A percentile compares a stretch with the other conserved stretches of the same genome.
phyloP scores from a whole-genome alignment of 2,329 filamentous ascomycete genomes.

The Scedosporium apiospermum region DNA sequence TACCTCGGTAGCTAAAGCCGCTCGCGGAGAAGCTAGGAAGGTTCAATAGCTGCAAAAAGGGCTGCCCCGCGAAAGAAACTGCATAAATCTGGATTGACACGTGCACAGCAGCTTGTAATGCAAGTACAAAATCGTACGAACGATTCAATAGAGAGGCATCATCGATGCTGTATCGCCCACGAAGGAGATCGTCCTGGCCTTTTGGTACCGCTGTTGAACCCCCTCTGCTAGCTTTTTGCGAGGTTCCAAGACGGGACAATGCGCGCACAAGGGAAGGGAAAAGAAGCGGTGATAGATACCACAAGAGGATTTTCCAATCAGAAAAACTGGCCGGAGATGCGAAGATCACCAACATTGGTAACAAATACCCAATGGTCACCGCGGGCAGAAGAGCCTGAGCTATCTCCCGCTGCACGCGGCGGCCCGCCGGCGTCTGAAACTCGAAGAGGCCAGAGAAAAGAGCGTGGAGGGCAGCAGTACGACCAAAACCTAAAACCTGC shows the following conservation, averaged over 20 bases:
- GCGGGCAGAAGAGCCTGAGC: background rate
- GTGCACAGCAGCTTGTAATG: background rate
- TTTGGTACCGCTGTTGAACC: background rate
- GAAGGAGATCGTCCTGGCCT: background rate
- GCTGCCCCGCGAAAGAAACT: no score
- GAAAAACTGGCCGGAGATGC: background rate
- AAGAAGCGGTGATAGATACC: background rate
- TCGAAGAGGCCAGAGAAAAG: background rate
- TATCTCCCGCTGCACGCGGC: background rate
- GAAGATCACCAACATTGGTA: background rate
- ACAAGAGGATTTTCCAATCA: background rate
- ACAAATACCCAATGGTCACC: background rate
- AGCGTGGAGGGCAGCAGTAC: background rate
- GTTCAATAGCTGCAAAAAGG: background rate
- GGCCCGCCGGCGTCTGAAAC: background rate
- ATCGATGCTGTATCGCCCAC: background rate
- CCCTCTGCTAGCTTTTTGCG: background rate
- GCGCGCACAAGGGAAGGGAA: background rate
- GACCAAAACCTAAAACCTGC: background rate
- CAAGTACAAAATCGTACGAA: background rate
- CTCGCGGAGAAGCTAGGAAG: background rate
- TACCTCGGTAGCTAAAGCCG: background rate
- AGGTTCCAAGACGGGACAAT: background rate
- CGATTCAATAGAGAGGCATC: background rate
- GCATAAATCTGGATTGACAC: background rate